Evolutionary conservation across 2,329 filamentous ascomycete genomes (phyloP).

Genomic region (Clonostachys solani): DNA sequence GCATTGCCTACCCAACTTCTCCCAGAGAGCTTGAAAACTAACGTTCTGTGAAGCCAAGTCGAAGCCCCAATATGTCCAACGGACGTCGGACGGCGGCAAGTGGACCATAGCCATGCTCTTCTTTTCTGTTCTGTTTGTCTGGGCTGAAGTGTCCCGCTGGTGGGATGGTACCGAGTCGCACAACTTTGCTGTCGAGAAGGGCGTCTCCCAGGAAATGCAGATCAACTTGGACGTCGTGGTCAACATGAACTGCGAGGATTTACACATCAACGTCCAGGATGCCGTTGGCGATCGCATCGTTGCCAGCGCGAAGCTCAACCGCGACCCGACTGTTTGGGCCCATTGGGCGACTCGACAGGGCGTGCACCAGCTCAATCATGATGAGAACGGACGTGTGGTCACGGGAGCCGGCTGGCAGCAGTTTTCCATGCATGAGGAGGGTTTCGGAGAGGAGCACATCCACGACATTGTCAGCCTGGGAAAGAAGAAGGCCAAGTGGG

Average conservation of each 20-base stretch:
- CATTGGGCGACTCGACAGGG: conserved; percentile 76
- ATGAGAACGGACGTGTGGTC: conserved; percentile 47
- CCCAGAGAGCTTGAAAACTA: conserved; percentile 4
- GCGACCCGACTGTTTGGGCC: conserved; percentile 74
- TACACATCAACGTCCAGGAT: conserved; percentile 98
- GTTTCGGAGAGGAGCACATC: conserved; percentile 77
- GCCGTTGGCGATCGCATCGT: conserved; percentile 88
- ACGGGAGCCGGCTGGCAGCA: conserved; percentile 54
- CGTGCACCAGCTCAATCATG: conserved; percentile 54
- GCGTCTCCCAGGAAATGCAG: conserved; percentile 80
- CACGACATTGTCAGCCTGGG: conserved; percentile 81
- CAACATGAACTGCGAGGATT: conserved; percentile 77
- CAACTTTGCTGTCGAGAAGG: conserved; percentile 91
- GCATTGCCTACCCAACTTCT: conserved; percentile 1
- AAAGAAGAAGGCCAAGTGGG: conserved; percentile 59
- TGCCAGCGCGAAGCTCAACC: conserved; percentile 68
- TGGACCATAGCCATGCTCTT: conserved; percentile 83
- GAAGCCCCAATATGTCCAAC: conserved; percentile 86
- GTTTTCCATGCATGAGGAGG: conserved; percentile 41
- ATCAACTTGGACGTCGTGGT: conserved; percentile 96
- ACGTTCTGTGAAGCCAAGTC: conserved; percentile 69
- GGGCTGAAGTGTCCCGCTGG: conserved; percentile 78
- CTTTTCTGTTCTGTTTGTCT: conserved; percentile 70
- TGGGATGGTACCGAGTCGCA: conserved; percentile 81
- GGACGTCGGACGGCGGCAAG: conserved; percentile 82